Evolutionary conservation across 306 rosid species (phyloP).

Genomic region (Cucumis melo): DNA sequence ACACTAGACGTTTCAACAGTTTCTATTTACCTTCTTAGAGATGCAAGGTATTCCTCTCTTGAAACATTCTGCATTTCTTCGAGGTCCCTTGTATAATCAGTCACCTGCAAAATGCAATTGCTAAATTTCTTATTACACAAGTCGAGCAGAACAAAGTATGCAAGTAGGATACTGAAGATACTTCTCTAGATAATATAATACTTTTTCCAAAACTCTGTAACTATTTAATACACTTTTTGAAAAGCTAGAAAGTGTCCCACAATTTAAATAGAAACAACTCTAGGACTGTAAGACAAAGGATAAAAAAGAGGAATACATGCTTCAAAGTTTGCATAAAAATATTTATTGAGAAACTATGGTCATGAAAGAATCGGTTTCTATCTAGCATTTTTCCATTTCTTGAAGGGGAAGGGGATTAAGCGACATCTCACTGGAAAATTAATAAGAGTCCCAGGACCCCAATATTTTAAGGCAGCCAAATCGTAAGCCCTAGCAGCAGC

Average conservation of each 20-base stretch:
- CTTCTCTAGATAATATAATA: background rate
- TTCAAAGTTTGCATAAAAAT: background rate
- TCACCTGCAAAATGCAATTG: constrained; percentile 44
- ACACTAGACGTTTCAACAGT: constrained; percentile 7
- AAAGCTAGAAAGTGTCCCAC: background rate
- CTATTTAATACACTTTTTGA: background rate
- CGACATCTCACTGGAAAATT: constrained; percentile 74
- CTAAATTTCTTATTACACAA: background rate
- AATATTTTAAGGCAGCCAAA: constrained; percentile 94
- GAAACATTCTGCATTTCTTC: constrained; percentile 95
- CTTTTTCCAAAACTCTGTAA: background rate
- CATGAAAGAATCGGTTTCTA: background rate
- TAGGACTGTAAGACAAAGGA: background rate
- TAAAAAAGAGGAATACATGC: background rate
- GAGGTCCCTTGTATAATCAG: constrained; percentile 93
- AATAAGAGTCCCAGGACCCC: constrained; percentile 99
- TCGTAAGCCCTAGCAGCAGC: constrained; percentile 99
- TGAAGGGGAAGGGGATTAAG: background rate
- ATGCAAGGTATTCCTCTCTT: constrained; percentile 95
- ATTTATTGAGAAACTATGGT: background rate
- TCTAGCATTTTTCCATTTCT: background rate
- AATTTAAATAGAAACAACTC: background rate
- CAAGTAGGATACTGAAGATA: background rate
- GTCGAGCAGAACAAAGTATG: background rate
- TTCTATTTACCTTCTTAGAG: constrained; percentile 61